Percentiles rank a stretch among this genome's conserved stretches.
Evolutionary conservation across 306 rosid genomes (phyloP).

Genomic region (Carpinus fangiana): DNA sequence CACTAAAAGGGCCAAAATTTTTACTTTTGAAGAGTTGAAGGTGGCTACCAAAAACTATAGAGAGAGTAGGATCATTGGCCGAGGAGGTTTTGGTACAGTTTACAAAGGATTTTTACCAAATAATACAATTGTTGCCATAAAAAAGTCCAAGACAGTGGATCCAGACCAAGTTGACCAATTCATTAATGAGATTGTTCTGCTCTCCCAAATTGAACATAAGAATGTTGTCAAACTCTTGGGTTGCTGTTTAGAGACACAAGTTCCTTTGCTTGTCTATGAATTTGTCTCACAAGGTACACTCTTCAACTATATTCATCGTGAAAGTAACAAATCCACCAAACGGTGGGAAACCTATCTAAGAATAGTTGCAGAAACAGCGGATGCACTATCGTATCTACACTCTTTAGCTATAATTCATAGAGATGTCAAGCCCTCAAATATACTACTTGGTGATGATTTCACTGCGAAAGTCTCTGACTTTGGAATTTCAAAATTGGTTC

Average conservation of each 20-base stretch:
- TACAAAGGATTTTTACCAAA: constrained; percentile 1
- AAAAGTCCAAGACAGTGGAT: constrained; percentile 12
- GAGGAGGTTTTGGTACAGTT: constrained; percentile 22
- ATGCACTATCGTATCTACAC: too few relatives aligned
- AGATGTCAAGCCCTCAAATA: constrained; percentile 22
- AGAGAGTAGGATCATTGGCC: constrained; percentile 13
- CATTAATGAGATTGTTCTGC: constrained; percentile 23
- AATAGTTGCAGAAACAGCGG: constrained; percentile 29
- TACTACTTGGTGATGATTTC: constrained; percentile 29
- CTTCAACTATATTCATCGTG: too few relatives aligned
- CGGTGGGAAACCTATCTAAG: constrained; percentile 10
- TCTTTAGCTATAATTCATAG: too few relatives aligned
- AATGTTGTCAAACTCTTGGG: constrained; percentile 24
- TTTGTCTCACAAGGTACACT: too few relatives aligned
- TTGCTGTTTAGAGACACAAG: constrained; percentile 23
- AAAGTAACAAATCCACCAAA: too few relatives aligned
- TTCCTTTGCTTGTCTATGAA: too few relatives aligned
- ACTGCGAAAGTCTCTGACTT: constrained; percentile 39
- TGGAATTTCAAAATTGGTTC: constrained; percentile 35
- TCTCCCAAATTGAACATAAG: constrained; percentile 1
- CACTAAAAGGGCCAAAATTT: too few relatives aligned
- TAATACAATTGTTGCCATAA: constrained; percentile 5
- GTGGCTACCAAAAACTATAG: constrained; percentile 15
- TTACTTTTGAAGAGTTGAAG: constrained; percentile 3
- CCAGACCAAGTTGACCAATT: constrained; percentile 19